Evolutionary conservation across 306 rosid genomes (phyloP), one percentile per base, ranked within the genome.

Genomic region (Morella rubra): DNA sequence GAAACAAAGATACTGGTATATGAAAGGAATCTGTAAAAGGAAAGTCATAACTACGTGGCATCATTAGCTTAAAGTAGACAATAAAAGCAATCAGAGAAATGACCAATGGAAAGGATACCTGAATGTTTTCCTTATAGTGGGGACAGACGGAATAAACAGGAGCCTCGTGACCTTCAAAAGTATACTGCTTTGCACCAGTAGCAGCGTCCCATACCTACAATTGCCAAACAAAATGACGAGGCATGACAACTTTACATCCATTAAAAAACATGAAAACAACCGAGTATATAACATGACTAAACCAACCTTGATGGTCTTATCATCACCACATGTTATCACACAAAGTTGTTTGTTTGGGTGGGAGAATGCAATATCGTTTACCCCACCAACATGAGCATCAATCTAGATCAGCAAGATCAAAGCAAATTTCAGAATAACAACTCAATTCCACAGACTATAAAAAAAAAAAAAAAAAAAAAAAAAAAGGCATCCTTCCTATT

Each of bases 361-460:
- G 46, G 98, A 92, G 86, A 95, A 95, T 73, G 98, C 97, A 10
- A 95, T 81, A 87, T 95, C 98, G 73, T 95, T 95, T 75, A 90
- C 98, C 84, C 98, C 98, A n/a, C 98, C 98, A 18, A 85, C 87
- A 82, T 92, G 98, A 59, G 98, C 98, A 77, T 95, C 98, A 86
- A 92, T 95, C 99, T 95, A 79, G 14, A 73, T 73, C 68, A 83
- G 22, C 68, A 53, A 82, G 44, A 55, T 51, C 78, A 45, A 59
- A 49, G 70, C 76, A 41, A 72, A 22, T n/a, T 40, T 78, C 44
- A 32, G 65, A 52, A 73, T 18, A 11, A 60, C 24, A 59, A 42
- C 56, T 20, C 18, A 70, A 83, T 51, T 51, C 27, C 46, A 78
- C 42, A 75, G 52, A 73, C 60, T 72, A 65, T 69, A 73, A 45